Evolutionary conservation across 371 early-diverging fungal genomes (phyloP).

Genomic region (Cokeromyces recurvatus): DNA sequence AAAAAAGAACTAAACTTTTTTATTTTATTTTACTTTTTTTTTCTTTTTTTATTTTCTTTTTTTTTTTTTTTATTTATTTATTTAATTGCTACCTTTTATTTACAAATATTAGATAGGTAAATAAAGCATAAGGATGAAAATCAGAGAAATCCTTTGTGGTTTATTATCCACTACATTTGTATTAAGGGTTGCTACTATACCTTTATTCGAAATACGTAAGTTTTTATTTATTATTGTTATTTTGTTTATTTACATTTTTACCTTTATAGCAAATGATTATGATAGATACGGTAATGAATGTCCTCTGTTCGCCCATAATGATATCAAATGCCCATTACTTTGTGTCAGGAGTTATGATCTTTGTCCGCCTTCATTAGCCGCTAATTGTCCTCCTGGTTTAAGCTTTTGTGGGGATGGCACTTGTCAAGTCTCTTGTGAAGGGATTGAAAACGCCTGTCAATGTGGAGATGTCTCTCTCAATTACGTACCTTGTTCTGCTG

Average conservation of each 20-base stretch:
- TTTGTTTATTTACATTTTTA: neutral
- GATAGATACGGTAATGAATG: constrained; percentile 48
- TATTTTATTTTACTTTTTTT: no score
- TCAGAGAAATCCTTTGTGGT: constrained; percentile 22
- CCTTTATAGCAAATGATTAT: constrained; percentile 43
- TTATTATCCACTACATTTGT: constrained; percentile 13
- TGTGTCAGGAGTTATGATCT: constrained; percentile 41
- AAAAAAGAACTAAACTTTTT: no score
- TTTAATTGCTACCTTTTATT: no score
- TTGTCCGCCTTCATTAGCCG: constrained; percentile 36
- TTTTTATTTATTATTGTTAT: neutral
- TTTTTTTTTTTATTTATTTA: no score
- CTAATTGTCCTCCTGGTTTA: constrained; percentile 42
- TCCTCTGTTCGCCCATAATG: constrained; percentile 31
- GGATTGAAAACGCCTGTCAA: constrained; percentile 37
- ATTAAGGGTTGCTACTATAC: constrained; percentile 18
- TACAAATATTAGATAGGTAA: no score
- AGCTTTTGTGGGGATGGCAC: constrained; percentile 53
- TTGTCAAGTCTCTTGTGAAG: constrained; percentile 44
- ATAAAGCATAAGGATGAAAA: no score
- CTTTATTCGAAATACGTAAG: constrained; percentile 29
- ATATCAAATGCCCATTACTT: constrained; percentile 45
- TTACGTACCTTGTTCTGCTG: constrained; percentile 41
- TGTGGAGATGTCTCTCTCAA: constrained; percentile 24
- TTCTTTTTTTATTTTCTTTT: no score